Conservation (phyloP, 2,329 filamentous ascomycete genomes). For the Beauveria scarabaeidicola region DNA sequence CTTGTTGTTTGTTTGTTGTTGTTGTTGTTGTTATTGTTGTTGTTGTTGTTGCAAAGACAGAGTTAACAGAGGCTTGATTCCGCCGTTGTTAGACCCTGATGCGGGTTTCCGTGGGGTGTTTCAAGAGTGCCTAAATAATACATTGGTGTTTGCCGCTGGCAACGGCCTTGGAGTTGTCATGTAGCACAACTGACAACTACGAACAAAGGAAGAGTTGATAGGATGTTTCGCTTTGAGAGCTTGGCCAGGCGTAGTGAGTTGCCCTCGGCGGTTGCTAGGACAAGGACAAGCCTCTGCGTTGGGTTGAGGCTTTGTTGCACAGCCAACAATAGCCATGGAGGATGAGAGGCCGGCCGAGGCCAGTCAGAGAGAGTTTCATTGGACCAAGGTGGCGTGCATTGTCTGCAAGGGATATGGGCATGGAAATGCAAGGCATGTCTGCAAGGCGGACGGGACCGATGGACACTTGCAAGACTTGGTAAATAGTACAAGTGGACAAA, state of each 20-base stretch:
- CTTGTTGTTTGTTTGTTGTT: neutral
- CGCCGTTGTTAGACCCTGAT: constrained; percentile 3
- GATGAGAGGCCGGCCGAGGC: too few relatives aligned
- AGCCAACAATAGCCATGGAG: neutral
- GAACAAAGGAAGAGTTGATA: neutral
- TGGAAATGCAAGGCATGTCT: too few relatives aligned
- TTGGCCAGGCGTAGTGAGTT: too few relatives aligned
- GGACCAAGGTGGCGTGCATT: neutral
- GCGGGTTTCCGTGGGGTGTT: neutral
- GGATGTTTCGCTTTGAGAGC: too few relatives aligned
- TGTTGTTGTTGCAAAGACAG: neutral
- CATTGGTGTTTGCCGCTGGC: neutral
- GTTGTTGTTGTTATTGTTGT: neutral
- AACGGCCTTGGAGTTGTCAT: neutral
- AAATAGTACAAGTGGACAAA: too few relatives aligned
- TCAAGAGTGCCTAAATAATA: neutral
- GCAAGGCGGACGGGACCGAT: too few relatives aligned
- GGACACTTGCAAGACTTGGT: too few relatives aligned
- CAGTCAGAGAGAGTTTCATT: neutral
- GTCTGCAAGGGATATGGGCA: neutral
- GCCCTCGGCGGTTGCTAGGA: neutral
- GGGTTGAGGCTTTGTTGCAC: neutral
- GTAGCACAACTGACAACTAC: neutral
- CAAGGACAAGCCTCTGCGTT: neutral
- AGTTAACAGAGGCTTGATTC: neutral